A percentile compares a stretch with the other conserved stretches of the same genome.
Conservation (phyloP, 495 filamentous ascomycete species). For the Cairneyella variabilis region DNA sequence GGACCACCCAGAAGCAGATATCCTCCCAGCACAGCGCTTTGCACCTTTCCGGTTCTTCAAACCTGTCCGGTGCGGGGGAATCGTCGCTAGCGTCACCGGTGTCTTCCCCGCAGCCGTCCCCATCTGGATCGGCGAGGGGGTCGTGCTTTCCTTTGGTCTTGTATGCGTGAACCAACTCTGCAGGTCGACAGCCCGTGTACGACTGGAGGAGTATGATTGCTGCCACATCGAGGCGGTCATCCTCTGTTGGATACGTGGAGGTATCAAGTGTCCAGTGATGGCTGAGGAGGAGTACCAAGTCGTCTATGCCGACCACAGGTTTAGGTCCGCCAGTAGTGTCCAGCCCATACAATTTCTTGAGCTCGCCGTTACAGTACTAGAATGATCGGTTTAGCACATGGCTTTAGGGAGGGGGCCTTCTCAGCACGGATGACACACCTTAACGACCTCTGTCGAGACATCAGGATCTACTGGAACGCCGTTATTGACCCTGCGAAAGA, state of each 20-base stretch:
- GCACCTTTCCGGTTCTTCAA: constrained; percentile 9
- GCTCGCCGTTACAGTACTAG: constrained; percentile 7
- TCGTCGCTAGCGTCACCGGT: constrained; percentile 13
- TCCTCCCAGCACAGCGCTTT: constrained; percentile 28
- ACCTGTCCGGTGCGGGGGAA: constrained; percentile 5
- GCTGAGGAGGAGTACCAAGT: constrained; percentile 14
- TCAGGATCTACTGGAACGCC: constrained; percentile 25
- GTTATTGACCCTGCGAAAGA: constrained; percentile 21
- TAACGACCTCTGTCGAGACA: constrained; percentile 29
- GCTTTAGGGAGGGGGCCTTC: too few species aligned
- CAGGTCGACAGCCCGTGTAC: constrained; percentile 20
- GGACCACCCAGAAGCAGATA: constrained; percentile 26
- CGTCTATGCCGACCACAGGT: constrained; percentile 14
- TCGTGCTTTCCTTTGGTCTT: constrained; percentile 12
- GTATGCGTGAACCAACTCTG: constrained; percentile 17
- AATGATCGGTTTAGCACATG: background rate
- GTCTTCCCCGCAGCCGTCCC: background rate
- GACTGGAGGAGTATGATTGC: constrained; percentile 15
- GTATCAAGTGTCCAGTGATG: constrained; percentile 18
- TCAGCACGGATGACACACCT: constrained; percentile 29
- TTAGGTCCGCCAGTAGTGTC: constrained; percentile 13
- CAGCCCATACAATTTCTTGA: constrained; percentile 11
- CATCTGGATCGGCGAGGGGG: constrained; percentile 10
- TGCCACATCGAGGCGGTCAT: constrained; percentile 15
- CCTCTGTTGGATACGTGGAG: constrained; percentile 14